Conservation (phyloP, 768 basidiomycete species). For the Roridomyces roridus region DNA sequence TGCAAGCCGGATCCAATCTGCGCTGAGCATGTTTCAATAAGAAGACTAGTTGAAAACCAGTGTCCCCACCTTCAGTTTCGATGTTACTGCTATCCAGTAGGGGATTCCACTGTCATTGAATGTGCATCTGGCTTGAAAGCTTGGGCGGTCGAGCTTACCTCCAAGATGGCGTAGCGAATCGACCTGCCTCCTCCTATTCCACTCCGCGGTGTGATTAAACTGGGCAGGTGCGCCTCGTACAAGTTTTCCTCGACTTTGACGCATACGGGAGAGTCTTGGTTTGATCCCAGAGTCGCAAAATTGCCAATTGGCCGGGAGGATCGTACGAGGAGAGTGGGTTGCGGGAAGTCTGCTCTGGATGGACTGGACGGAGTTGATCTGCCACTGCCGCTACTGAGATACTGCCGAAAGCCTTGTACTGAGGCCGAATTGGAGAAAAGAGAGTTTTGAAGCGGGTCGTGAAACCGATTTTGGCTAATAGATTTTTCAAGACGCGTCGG, state of each 20-base stretch:
- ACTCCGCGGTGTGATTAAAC: slow-evolving; percentile 80
- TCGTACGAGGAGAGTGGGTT: slow-evolving; percentile 61
- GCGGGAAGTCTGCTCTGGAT: slow-evolving; percentile 31
- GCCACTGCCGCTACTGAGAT: slow-evolving; percentile 66
- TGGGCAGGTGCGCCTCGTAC: slow-evolving; percentile 77
- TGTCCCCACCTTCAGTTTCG: slow-evolving; percentile 69
- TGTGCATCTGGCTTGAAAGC: slow-evolving; percentile 16
- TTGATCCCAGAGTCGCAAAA: slow-evolving; percentile 41
- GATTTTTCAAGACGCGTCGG: neutral
- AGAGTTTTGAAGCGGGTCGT: slow-evolving; percentile 89
- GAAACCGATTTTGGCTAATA: slow-evolving; percentile 85
- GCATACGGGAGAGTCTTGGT: slow-evolving; percentile 44
- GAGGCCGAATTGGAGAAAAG: slow-evolving; percentile 82
- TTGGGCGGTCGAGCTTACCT: slow-evolving; percentile 51
- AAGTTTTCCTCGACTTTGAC: slow-evolving; percentile 62
- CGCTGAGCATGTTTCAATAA: slow-evolving; percentile 9
- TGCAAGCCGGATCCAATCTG: slow-evolving; percentile 91
- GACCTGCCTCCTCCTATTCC: slow-evolving; percentile 69
- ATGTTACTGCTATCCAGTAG: slow-evolving; percentile 91
- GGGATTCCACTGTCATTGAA: slow-evolving; percentile 72
- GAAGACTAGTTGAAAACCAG: slow-evolving; percentile 4
- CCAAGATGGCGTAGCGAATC: slow-evolving; percentile 84
- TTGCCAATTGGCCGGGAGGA: slow-evolving; percentile 73
- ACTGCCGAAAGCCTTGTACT: slow-evolving; percentile 80
- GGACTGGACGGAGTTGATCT: slow-evolving; percentile 54